Evolutionary conservation across 202 grass and related monocot species (phyloP), one percentile per base, ranked within the genome.

Genomic region (Schoenoplectus triqueter): DNA sequence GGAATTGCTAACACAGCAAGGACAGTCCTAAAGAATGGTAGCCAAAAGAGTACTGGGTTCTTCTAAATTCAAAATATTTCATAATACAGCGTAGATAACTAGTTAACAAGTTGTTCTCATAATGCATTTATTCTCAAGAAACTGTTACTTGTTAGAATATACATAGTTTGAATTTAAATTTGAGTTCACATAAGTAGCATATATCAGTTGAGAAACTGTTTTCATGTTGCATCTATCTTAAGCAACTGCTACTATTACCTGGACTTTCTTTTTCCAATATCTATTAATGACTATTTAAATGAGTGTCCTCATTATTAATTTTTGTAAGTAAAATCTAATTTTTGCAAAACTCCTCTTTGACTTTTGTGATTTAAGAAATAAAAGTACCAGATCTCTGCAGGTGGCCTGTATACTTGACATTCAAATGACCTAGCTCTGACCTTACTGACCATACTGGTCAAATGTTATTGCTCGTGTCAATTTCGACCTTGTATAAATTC

Each of bases 21-120:
- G 79, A 82, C 61, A 66, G 21, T 46, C 63, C 13, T 17, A 82
- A 82, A 17, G 44, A 82, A 51, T 51, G 8, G 80, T 82, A 50
- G 10, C 61, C 61, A 82, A 82, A 82, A 66, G 5, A 82, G 51
- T 9, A 50, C 66, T 82, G 47, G 17, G 17, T 81, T 66, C 60
- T 64, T 66, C 61, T 4, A 81, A 13, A n/a, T 59, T 78, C 6
- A 44, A 78, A 59, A 40, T 60, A 60, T 10, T 78, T 78, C 55
- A 78, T 55, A 78, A 60, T 42, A 14, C 48, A 21, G 67, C 67
- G 15, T 69, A 69, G 4, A 10, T 9, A 10, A 69, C 45, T 45
- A 69, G 41, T 17, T 69, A 2, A 69, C 3, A 46, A 69, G 41
- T 4, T 21, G 52, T 51, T 74, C 21, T 74, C 47, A 52, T 59